phyloP scores from a whole-genome alignment of 805 yeast species.

The Scheffersomyces amazonensis region DNA sequence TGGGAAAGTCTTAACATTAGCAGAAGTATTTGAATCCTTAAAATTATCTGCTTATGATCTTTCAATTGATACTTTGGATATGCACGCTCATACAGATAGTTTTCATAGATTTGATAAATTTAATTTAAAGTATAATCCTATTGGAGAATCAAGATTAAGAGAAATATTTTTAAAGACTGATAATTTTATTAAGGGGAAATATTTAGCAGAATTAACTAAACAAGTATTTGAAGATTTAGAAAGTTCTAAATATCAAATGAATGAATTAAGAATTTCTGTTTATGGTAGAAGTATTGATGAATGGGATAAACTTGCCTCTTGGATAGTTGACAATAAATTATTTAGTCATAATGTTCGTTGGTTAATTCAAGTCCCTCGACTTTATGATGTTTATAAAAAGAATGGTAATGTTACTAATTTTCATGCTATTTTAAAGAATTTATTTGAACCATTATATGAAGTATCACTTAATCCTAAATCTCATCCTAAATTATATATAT shows the following conservation, averaged over 20 bases:
- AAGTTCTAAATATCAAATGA: constrained; percentile 94
- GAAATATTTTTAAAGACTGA: constrained; percentile 96
- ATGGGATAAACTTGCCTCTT: constrained; percentile 93
- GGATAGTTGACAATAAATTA: constrained; percentile 93
- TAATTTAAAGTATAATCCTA: constrained; percentile 94
- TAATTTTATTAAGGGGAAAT: constrained; percentile 83
- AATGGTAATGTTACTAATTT: constrained; percentile 67
- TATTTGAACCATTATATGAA: constrained; percentile 87
- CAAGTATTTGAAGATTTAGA: constrained; percentile 95
- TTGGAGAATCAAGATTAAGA: constrained; percentile 95
- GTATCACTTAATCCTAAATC: constrained; percentile 80
- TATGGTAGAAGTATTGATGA: constrained; percentile 88
- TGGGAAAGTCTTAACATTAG: constrained; percentile 79
- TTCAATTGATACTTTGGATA: constrained; percentile 93
- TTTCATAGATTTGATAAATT: constrained; percentile 98
- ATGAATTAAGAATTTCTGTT: constrained; percentile 91
- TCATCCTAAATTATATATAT: constrained; percentile 88
- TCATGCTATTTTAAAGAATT: constrained; percentile 71
- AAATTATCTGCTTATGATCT: constrained; percentile 91
- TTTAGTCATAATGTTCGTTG: constrained; percentile 94
- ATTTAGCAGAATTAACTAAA: constrained; percentile 88
- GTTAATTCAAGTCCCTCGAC: constrained; percentile 92
- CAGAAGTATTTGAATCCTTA: constrained; percentile 88
- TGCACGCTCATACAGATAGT: constrained; percentile 99
- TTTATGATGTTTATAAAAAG: constrained; percentile 84